phyloP scores from a whole-genome alignment of 768 basidiomycete genomes.

The Tubosaeta brunneosetosa region DNA sequence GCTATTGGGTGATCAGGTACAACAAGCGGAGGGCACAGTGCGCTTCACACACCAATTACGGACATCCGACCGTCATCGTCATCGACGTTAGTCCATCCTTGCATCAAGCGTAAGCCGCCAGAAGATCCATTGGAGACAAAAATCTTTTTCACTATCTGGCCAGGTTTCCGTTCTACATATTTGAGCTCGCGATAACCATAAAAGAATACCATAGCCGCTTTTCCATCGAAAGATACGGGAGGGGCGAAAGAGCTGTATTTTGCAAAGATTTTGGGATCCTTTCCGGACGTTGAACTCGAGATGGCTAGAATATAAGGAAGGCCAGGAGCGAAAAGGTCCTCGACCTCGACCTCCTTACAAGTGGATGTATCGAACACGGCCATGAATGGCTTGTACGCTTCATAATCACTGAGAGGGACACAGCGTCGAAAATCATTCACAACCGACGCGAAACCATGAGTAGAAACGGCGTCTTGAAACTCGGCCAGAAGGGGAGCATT shows the following conservation, averaged over 20 bases:
- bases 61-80: background rate
- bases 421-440: background rate
- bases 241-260: background rate
- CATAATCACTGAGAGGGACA: background rate
- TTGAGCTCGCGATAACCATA: background rate
- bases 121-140: background rate
- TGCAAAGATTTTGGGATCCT: background rate
- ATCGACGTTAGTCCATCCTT: background rate
- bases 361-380: constrained; percentile 1
- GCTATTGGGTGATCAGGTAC: background rate
- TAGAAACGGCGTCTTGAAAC: background rate
- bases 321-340: constrained; percentile 11
- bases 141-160: background rate
- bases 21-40: no score
- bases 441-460: background rate
- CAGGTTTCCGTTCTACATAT: background rate
- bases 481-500: background rate
- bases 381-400: constrained; percentile 8
- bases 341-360: constrained; percentile 7
- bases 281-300: constrained; percentile 10
- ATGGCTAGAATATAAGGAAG: constrained; percentile 1
- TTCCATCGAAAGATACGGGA: background rate
- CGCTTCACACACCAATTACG: background rate
- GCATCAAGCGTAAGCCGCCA: background rate
- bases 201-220: background rate